Conservation (phyloP, 148 eudicot genomes). For the Vaccinium vitisidaea region DNA sequence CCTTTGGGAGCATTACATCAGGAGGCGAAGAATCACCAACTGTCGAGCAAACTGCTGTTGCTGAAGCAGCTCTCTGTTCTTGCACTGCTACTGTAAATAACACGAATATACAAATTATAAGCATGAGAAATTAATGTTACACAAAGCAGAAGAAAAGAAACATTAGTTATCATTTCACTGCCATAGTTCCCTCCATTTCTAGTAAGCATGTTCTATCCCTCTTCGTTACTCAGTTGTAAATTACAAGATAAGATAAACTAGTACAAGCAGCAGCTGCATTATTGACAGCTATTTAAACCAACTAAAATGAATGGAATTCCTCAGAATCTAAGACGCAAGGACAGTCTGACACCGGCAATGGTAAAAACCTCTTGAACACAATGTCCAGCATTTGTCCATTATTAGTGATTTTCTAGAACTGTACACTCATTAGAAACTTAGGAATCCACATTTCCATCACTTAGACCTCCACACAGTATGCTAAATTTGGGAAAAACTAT, state of each 20-base stretch:
- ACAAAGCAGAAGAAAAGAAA: neutral
- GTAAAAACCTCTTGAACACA: neutral
- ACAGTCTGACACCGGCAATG: neutral
- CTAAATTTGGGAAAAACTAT: neutral
- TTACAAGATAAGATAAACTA: neutral
- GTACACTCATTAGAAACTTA: neutral
- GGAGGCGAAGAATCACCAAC: conserved; percentile 90
- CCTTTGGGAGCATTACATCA: conserved; percentile 56
- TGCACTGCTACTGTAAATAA: conserved; percentile 66
- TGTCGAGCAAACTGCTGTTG: conserved; percentile 59
- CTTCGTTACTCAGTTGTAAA: neutral
- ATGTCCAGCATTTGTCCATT: neutral
- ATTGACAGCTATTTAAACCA: neutral
- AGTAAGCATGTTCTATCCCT: neutral
- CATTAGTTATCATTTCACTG: neutral
- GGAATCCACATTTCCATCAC: neutral
- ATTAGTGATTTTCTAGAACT: neutral
- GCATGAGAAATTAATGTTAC: neutral
- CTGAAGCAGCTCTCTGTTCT: conserved; percentile 68
- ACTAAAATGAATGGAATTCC: neutral
- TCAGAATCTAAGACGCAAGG: neutral
- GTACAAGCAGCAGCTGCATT: neutral
- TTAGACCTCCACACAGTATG: neutral
- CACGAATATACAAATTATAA: neutral
- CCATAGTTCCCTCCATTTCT: neutral